These are phyloP conservation scores for Mycena venus DNA, from an alignment of 768 basidiomycete genomes.

Conservation along the genomic window DNA sequence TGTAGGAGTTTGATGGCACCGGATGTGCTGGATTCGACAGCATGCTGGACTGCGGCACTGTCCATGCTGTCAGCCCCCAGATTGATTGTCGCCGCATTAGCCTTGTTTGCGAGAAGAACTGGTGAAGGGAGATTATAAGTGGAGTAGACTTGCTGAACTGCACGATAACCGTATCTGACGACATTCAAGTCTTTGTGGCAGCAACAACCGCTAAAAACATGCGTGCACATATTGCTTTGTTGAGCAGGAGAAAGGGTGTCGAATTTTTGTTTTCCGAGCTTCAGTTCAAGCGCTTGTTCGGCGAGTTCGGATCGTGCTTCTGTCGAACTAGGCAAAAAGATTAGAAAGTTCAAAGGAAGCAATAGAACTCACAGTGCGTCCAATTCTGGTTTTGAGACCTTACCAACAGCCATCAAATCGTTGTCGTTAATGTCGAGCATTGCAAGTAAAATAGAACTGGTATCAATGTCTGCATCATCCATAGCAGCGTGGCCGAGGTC, in stretches of 20 bases:
- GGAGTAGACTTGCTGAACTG: neutral
- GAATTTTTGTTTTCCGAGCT: neutral
- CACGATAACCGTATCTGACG: conserved; percentile 36
- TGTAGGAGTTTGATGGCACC: conserved; percentile 42
- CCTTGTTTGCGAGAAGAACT: conserved; percentile 40
- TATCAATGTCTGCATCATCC: neutral
- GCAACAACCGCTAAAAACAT: conserved; percentile 44
- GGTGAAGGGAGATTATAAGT: conserved; percentile 25
- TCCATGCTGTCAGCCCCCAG: neutral
- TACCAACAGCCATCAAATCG: too few relatives aligned
- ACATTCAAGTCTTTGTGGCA: conserved; percentile 49
- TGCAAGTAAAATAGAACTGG: neutral
- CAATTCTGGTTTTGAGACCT: too few relatives aligned
- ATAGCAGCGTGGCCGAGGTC: conserved; percentile 4
- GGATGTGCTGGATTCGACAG: conserved; percentile 34
- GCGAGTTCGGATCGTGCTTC: neutral
- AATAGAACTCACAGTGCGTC: too few relatives aligned
- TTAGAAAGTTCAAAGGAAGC: too few relatives aligned
- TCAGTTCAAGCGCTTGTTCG: neutral
- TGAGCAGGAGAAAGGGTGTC: neutral
- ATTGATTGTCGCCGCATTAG: conserved; percentile 38
- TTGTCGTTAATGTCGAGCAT: too few relatives aligned
- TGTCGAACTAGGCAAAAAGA: neutral
- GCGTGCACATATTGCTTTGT: conserved; percentile 12
- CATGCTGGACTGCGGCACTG: conserved; percentile 28